Base-by-base conservation (phyloP, 2,329 filamentous ascomycete genomes). In the Trichoderma asperellum region DNA sequence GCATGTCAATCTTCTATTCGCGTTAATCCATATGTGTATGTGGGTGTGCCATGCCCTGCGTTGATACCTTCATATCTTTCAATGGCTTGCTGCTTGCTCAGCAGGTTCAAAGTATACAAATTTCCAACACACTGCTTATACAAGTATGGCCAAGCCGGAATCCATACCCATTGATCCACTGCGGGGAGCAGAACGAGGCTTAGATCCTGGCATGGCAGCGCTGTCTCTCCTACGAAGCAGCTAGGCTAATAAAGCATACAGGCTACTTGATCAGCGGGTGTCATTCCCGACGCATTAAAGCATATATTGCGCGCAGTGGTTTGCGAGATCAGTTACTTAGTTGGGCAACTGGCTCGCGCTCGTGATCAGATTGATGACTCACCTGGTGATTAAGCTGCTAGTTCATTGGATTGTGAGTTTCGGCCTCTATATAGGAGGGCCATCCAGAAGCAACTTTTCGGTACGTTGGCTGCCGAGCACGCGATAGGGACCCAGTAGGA, bases 401-500 rank as follows among this genome's bases (percentile, higher is more conserved):
- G 24, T 34, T 37, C 21, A 49, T 49, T 49, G 8, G 21, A 8
- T n/a, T 21, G 18, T 49, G n/a, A 49, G 18, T 6, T 7, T 43
- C 16, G 16, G 16, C 0, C 18, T 43, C 18, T n/a, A 43, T n/a
- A 10, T 10, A 43, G 40, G 16, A 43, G 40, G 40, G 40, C 2
- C n/a, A 11, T 5, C 21, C 43, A 49, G 21, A n/a, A 21, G 7
- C 43, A 24, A 12, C n/a, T 24, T 21, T 24, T 24, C n/a, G 47
- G 47, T 12, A 3, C 21, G n/a, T 49, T 24, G 6, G 10, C 47
- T 49, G 6, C 37, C 63, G 34, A 68, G 58, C 66, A 68, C 57
- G 58, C 57, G 66, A 68, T 68, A 49, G 58, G 55, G 57, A 32
- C 58, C 49, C 27, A 43, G 49, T 24, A 56, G 66, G 57, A 27